Conservation (phyloP, 2,329 filamentous ascomycete species). For the Penicillium vulpinum region DNA sequence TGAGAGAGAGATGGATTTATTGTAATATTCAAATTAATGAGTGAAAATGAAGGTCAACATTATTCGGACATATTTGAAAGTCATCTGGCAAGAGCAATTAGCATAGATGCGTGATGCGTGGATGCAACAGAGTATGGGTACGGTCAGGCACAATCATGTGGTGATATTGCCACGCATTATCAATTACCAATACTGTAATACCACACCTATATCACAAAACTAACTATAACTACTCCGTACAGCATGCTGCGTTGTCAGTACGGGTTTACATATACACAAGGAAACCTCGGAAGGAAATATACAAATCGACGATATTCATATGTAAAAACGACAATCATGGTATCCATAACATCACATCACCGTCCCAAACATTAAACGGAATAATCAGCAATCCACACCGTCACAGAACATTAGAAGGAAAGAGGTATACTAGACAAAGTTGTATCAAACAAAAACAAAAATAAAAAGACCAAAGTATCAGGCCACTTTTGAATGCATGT, state of each 20-base stretch:
- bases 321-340: conserved; percentile 18
- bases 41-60: not conserved
- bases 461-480: conserved; percentile 6
- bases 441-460: not conserved
- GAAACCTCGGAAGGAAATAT: not conserved
- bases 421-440: conserved; percentile 10
- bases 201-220: not conserved
- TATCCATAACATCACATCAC: conserved; percentile 32
- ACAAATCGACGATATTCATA: not conserved
- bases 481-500: conserved; percentile 10
- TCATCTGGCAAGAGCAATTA: not conserved
- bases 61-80: not conserved
- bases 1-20: not conserved
- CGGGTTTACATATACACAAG: not conserved
- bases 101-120: not conserved
- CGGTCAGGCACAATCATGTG: not conserved
- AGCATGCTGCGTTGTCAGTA: too few species aligned
- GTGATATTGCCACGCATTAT: not conserved
- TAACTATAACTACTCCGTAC: too few species aligned
- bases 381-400: conserved; percentile 9
- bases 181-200: not conserved
- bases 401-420: conserved; percentile 7
- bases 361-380: conserved; percentile 23
- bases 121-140: not conserved
- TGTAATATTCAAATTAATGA: not conserved